Base-by-base conservation (phyloP, 768 basidiomycete species). In the Hortiboletus campestris region DNA sequence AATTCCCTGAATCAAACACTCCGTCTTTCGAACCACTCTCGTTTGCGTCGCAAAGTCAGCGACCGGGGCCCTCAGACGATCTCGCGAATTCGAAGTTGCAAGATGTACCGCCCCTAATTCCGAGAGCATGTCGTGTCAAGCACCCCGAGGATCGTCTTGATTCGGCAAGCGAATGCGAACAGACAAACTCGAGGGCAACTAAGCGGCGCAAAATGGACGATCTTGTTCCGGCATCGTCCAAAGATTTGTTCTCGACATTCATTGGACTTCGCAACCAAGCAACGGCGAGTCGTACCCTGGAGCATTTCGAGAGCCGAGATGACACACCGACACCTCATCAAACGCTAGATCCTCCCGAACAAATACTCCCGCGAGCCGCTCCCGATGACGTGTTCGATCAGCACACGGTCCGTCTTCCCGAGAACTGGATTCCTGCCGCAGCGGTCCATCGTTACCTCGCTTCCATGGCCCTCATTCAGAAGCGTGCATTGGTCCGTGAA, bases 401-500 rank as follows among this genome's bases (percentile, higher is more conserved):
- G 36, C 74, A 75, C 55, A 85, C 84, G 16, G 65, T 85, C 29
- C 65, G 65, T 38, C 66, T 80, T 40, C 78, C 80, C 8, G 57
- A 68, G 6, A 47, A 60, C 14, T 63, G 71, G 68, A 46, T 49
- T 13, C 55, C 60, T 34, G 75, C 79, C n/a, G 49, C 56, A 13
- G 66, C 64, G 19, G 43, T 64, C 17, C 88, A 91, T 66, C 79
- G 77, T 28, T 92, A 91, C 63, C 75, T 92, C 71, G 82, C 82
- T 16, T 91, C 88, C 29, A 66, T 91, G 57, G 75, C 83, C 29
- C 59, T 90, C 19, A 75, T 91, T 8, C 90, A 91, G 67, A 86
- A 84, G 59, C 85, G 81, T 48, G 76, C 75, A 19, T 72, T 92
- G 3, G 77, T 86, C 39, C 78, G 77, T 4, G 69, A 75, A 12